These are phyloP conservation scores for Circinella umbellata DNA, from an alignment of 371 early-diverging fungal genomes.

Conservation along the genomic window DNA sequence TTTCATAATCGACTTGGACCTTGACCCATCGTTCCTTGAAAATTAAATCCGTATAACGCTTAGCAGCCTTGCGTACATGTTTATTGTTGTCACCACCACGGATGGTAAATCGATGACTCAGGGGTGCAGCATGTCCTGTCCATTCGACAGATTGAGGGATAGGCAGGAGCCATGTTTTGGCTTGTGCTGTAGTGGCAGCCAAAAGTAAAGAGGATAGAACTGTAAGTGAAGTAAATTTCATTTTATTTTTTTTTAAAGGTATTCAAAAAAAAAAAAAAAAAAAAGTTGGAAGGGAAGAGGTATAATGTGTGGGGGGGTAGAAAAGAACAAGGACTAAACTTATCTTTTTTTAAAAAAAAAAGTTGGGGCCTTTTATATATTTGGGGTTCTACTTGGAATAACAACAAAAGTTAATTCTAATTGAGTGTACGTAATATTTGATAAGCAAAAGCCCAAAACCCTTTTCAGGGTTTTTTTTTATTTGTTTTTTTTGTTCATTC, in stretches of 20 bases:
- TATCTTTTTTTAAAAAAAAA: too few species aligned
- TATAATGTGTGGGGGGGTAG: not conserved
- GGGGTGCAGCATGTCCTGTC: slow-evolving; percentile 33
- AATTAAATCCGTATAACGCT: slow-evolving; percentile 40
- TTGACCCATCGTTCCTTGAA: slow-evolving; percentile 45
- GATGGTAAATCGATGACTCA: slow-evolving; percentile 31
- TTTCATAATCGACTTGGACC: slow-evolving; percentile 32
- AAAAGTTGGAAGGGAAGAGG: not conserved
- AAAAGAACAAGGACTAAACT: not conserved
- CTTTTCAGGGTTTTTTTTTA: not conserved
- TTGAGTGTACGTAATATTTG: not conserved
- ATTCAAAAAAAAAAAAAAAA: slow-evolving; percentile 14
- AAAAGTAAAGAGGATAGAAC: slow-evolving; percentile 25
- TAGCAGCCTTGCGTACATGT: slow-evolving; percentile 40
- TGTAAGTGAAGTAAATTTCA: slow-evolving; percentile 38
- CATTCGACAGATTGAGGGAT: slow-evolving; percentile 47
- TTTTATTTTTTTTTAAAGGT: not conserved
- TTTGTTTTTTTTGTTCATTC: too few species aligned
- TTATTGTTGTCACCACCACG: slow-evolving; percentile 21
- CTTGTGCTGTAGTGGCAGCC: slow-evolving; percentile 28
- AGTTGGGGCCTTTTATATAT: not conserved
- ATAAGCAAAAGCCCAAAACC: slow-evolving; percentile 17
- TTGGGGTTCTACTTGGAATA: too few species aligned
- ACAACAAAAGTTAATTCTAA: not conserved
- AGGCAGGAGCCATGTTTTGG: slow-evolving; percentile 45